Percentiles rank a stretch among this genome's conserved stretches.
Conservation (phyloP, 768 basidiomycete species). For the Suillus hirtellus region DNA sequence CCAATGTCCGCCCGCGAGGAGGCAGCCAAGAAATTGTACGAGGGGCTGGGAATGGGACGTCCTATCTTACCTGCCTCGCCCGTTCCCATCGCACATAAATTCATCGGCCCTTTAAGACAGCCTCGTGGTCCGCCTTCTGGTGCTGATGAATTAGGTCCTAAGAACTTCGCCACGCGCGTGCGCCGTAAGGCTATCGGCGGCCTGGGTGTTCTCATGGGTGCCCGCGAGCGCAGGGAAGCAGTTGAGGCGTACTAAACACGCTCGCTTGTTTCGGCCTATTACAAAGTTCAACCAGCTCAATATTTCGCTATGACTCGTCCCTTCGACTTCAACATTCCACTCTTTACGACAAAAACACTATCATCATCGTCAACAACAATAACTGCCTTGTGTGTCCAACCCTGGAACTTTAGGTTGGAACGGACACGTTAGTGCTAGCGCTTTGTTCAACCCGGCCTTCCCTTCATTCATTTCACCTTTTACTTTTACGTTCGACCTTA, state of each 20-base stretch:
- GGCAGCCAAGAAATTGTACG: conserved; percentile 82
- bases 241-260: conserved; percentile 63
- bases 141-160: conserved; percentile 81
- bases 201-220: conserved; percentile 75
- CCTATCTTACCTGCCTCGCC: conserved; percentile 40
- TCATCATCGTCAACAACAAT: neutral
- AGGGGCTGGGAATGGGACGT: conserved; percentile 84
- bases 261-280: conserved; percentile 7
- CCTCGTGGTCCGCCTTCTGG: conserved; percentile 87
- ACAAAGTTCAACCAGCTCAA: conserved; percentile 3
- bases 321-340: conserved; percentile 20
- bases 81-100: conserved; percentile 30
- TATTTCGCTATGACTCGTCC: conserved; percentile 15
- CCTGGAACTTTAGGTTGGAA: conserved; percentile 13
- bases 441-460: conserved; percentile 8
- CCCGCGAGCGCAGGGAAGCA: conserved; percentile 75
- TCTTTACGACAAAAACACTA: conserved; percentile 17
- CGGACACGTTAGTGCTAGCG: conserved; percentile 14
- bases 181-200: conserved; percentile 84
- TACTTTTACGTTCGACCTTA: conserved; percentile 6
- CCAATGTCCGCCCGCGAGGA: conserved; percentile 86
- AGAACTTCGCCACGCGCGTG: conserved; percentile 87
- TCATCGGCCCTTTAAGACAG: conserved; percentile 70
- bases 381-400: conserved; percentile 4
- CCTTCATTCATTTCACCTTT: conserved; percentile 9